phyloP scores from a whole-genome alignment of 345 rosid genomes.

The Moricandia moricandioides region DNA sequence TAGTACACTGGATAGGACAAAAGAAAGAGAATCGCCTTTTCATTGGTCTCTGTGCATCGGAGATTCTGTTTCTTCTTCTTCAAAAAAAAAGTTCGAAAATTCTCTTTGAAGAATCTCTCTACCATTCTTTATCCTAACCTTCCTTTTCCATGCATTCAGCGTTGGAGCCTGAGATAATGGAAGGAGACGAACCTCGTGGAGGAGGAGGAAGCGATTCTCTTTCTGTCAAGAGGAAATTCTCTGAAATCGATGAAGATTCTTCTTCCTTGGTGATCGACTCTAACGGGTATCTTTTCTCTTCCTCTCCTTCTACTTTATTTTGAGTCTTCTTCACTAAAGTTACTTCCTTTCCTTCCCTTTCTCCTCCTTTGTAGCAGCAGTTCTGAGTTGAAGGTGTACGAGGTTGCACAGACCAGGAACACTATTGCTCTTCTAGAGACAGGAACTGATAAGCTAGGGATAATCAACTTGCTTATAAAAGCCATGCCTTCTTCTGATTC shows the following conservation, averaged over 20 bases:
- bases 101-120: too few relatives aligned
- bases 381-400: constrained; percentile 59
- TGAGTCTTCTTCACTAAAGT: constrained; percentile 3
- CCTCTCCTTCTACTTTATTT: background rate
- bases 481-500: constrained; percentile 39
- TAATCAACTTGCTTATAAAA: constrained; percentile 62
- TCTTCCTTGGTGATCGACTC: background rate
- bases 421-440: constrained; percentile 72
- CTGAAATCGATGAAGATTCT: constrained; percentile 36
- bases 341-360: background rate
- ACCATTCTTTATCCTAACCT: background rate
- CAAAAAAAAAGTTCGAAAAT: too few relatives aligned
- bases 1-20: too few relatives aligned
- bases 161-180: constrained; percentile 18
- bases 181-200: constrained; percentile 12
- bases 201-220: constrained; percentile 27
- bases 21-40: too few relatives aligned
- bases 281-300: constrained; percentile 19
- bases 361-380: constrained; percentile 27
- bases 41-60: too few relatives aligned
- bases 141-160: constrained; percentile 21
- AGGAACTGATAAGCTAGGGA: constrained; percentile 67
- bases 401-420: constrained; percentile 66
- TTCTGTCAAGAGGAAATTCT: constrained; percentile 45
- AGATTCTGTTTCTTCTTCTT: too few relatives aligned